phyloP scores from a whole-genome alignment of 1,284 basidiomycete genomes.

The Moesziomyces aphidis region DNA sequence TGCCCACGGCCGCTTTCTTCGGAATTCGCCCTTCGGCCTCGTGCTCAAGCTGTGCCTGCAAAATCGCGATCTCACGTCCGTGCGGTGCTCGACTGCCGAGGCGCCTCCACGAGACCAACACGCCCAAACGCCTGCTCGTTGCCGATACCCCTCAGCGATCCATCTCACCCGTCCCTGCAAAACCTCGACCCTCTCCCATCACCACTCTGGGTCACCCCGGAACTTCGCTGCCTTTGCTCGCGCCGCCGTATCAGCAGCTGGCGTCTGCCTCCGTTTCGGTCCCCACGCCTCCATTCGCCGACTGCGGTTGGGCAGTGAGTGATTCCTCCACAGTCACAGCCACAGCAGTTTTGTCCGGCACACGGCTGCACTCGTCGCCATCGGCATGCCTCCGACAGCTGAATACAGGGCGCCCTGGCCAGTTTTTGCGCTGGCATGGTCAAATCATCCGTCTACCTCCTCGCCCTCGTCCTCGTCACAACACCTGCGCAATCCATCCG shows the following conservation, averaged over 20 bases:
- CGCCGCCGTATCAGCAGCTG: background rate
- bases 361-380: background rate
- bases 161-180: background rate
- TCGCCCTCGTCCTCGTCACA: slow-evolving; percentile 36
- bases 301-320: background rate
- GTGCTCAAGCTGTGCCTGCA: slow-evolving; percentile 1
- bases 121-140: background rate
- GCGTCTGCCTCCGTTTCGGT: background rate
- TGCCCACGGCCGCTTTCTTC: background rate
- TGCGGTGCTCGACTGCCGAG: slow-evolving; percentile 20
- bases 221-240: background rate
- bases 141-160: background rate
- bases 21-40: background rate
- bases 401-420: slow-evolving; percentile 55
- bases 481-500: slow-evolving; percentile 43
- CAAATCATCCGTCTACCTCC: slow-evolving; percentile 46
- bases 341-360: background rate
- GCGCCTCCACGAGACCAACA: slow-evolving; percentile 30
- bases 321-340: background rate
- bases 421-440: slow-evolving; percentile 63
- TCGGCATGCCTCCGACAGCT: slow-evolving; percentile 39
- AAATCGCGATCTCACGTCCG: slow-evolving; percentile 28
- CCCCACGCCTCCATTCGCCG: background rate
- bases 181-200: background rate
- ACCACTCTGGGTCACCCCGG: background rate